phyloP scores from a whole-genome alignment of 306 rosid genomes.

The Canavalia gladiata region DNA sequence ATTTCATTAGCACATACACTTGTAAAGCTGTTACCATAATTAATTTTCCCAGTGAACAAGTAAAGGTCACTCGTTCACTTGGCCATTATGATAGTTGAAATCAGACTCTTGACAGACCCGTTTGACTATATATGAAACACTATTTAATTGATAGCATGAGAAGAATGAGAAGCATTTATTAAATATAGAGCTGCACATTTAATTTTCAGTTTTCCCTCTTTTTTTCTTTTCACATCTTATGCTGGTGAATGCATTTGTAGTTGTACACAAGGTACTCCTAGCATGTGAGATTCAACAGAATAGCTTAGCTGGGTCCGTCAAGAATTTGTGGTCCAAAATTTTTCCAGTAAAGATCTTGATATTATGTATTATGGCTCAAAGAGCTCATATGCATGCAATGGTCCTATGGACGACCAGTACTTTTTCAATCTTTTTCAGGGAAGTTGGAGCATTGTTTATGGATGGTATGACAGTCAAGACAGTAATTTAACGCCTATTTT shows the following conservation, averaged over 20 bases:
- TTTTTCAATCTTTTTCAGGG: slow-evolving; percentile 15
- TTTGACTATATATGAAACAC: slow-evolving; percentile 6
- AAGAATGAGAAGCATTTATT: slow-evolving; percentile 29
- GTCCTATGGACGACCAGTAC: neutral
- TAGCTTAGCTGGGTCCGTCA: slow-evolving; percentile 47
- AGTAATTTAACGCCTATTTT: slow-evolving; percentile 4
- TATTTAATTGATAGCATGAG: slow-evolving; percentile 28
- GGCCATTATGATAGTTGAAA: neutral
- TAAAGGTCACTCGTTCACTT: slow-evolving; percentile 1
- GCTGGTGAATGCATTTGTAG: slow-evolving; percentile 38
- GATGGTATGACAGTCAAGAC: neutral
- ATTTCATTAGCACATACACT: slow-evolving; percentile 19
- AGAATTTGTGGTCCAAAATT: slow-evolving; percentile 30
- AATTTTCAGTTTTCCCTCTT: neutral
- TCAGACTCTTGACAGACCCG: neutral
- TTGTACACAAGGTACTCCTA: slow-evolving; percentile 33
- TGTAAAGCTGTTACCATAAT: neutral
- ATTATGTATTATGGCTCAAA: neutral
- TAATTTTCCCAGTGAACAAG: slow-evolving; percentile 9
- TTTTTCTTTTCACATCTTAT: neutral
- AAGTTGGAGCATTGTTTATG: slow-evolving; percentile 2
- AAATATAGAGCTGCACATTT: neutral
- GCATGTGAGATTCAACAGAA: slow-evolving; percentile 45
- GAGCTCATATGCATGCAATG: slow-evolving; percentile 3
- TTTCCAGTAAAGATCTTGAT: neutral